phyloP scores from a whole-genome alignment of 2,329 filamentous ascomycete species.

The Colletotrichum gigasporum region DNA sequence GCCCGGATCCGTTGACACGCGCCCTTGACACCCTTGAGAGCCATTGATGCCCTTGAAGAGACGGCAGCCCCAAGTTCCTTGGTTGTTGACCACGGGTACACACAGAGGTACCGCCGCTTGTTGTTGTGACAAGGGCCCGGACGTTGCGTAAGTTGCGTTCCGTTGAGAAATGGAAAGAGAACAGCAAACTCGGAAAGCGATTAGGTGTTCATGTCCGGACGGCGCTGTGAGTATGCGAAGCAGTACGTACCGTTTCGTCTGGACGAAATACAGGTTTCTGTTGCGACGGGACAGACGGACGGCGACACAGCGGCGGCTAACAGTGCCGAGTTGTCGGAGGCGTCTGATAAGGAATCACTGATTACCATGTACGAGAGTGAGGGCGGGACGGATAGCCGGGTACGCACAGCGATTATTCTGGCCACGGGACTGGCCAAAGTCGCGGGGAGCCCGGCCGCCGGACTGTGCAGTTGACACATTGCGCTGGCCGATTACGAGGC shows the following conservation, averaged over 20 bases:
- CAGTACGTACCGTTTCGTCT: constrained; percentile 9
- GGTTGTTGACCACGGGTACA: not conserved
- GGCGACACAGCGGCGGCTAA: not conserved
- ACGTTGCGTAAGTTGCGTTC: constrained; percentile 1
- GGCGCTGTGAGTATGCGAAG: no score
- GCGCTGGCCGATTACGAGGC: not conserved
- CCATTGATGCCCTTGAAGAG: not conserved
- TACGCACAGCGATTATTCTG: constrained; percentile 14
- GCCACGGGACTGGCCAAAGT: constrained; percentile 1
- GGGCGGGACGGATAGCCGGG: constrained; percentile 9
- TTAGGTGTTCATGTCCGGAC: not conserved
- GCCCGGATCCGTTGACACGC: constrained; percentile 1
- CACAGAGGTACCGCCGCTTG: not conserved
- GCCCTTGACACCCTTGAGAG: not conserved
- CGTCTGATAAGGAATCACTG: constrained; percentile 15
- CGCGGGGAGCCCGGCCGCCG: constrained; percentile 17
- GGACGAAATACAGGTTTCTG: not conserved
- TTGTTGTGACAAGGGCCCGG: not conserved
- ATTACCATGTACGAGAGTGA: constrained; percentile 3
- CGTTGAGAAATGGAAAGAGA: not conserved
- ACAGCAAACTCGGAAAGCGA: not conserved
- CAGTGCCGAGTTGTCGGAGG: constrained; percentile 17
- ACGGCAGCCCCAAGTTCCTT: not conserved
- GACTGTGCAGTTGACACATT: not conserved
- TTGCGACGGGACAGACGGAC: not conserved